A percentile compares a stretch with the other conserved stretches of the same genome.
These are phyloP conservation scores for Porogramme epimiltina DNA, from an alignment of 1,284 basidiomycete genomes.

Conservation along the genomic window DNA sequence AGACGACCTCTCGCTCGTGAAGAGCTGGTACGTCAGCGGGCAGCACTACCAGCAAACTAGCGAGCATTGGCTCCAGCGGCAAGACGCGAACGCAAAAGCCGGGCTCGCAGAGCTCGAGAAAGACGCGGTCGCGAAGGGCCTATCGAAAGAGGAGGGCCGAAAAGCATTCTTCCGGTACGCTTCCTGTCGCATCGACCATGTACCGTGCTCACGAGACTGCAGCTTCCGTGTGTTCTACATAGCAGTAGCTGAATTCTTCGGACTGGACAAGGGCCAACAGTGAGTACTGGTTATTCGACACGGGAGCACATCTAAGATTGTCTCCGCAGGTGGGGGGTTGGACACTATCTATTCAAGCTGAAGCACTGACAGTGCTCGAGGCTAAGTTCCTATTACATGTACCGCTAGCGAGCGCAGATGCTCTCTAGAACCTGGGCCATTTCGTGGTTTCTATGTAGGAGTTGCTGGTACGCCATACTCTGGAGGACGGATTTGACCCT, in stretches of 20 bases:
- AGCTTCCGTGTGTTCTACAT: slow-evolving; percentile 78
- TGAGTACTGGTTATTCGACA: too few species aligned
- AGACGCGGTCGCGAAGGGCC: slow-evolving; percentile 50
- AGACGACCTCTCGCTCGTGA: slow-evolving; percentile 58
- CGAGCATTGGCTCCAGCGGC: slow-evolving; percentile 69
- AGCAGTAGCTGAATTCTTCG: slow-evolving; percentile 77
- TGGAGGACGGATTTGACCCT: too few species aligned
- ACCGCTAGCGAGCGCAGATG: too few species aligned
- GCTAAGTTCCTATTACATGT: too few species aligned
- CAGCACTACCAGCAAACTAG: slow-evolving; percentile 68
- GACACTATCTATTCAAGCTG: slow-evolving; percentile 52
- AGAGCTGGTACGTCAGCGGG: slow-evolving; percentile 69
- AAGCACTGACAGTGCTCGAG: slow-evolving; percentile 15
- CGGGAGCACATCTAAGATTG: too few species aligned
- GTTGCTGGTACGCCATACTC: too few species aligned
- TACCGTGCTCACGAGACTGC: background rate
- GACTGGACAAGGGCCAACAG: slow-evolving; percentile 66
- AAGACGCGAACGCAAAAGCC: slow-evolving; percentile 48
- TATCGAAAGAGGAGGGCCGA: slow-evolving; percentile 51
- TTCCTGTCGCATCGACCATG: background rate
- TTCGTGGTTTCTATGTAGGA: too few species aligned
- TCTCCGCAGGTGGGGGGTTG: slow-evolving; percentile 50
- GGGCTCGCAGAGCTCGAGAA: slow-evolving; percentile 56
- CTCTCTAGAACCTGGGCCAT: too few species aligned
- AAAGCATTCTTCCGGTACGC: slow-evolving; percentile 61